A percentile compares a stretch with the other conserved stretches of the same genome.
These are phyloP conservation scores for Nannochloropsis gaditana DNA, from an alignment of 108 stramenopile species.

Conservation along the genomic window DNA sequence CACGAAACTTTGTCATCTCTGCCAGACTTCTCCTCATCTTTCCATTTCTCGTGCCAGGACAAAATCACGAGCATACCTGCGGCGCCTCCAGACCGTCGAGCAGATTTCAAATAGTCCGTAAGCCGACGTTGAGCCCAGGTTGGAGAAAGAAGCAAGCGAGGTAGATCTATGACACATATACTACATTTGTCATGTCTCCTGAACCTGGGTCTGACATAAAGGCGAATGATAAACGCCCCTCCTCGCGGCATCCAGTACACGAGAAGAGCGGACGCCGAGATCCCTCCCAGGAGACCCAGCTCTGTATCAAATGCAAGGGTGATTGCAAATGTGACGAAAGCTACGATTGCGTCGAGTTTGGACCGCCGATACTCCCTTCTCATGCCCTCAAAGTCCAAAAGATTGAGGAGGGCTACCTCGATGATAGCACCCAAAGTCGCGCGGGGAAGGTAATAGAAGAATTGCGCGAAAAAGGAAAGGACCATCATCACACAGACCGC, in stretches of 20 bases:
- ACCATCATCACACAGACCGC: conserved; percentile 6
- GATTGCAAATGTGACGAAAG: background rate
- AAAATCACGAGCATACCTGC: background rate
- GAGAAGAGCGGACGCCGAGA: background rate
- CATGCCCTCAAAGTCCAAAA: background rate
- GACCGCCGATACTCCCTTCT: conserved; percentile 5
- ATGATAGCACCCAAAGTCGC: conserved; percentile 22
- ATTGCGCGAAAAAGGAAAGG: background rate
- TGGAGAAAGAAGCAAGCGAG: background rate
- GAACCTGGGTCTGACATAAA: background rate
- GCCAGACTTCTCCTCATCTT: too few species aligned
- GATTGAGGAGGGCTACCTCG: conserved; percentile 6
- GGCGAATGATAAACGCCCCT: background rate
- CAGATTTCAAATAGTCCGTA: background rate
- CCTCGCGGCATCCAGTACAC: background rate
- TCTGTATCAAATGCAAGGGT: background rate
- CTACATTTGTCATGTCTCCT: background rate
- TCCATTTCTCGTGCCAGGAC: background rate
- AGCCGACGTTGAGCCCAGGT: background rate
- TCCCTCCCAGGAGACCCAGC: background rate
- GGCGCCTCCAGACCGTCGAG: background rate
- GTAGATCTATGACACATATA: background rate
- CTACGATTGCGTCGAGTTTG: background rate
- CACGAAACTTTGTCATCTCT: background rate
- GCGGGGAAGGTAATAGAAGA: conserved; percentile 6